Conservation (phyloP, 2,329 filamentous ascomycete species). For the Ophiocordyceps robertsii region DNA sequence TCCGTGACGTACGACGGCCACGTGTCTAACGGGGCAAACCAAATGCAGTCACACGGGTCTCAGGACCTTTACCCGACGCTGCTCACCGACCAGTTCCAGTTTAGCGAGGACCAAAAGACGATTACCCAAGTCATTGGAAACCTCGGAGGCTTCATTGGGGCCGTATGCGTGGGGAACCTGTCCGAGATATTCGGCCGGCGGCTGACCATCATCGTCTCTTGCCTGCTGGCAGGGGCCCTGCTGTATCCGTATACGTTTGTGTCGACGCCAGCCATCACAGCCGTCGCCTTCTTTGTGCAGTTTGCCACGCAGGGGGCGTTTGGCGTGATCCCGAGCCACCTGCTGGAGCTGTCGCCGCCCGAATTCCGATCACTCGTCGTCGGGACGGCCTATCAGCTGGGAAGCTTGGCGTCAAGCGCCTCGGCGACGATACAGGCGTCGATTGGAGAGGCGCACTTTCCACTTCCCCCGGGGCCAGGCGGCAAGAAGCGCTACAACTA, state of each 20-base stretch:
- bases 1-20: background rate
- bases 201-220: conserved; percentile 53
- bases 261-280: conserved; percentile 49
- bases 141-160: conserved; percentile 56
- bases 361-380: conserved; percentile 63
- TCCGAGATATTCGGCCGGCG: conserved; percentile 58
- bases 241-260: conserved; percentile 75
- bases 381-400: conserved; percentile 63
- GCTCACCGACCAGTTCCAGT: conserved; percentile 40
- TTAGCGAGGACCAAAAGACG: conserved; percentile 42
- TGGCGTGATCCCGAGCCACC: conserved; percentile 63
- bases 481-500: conserved; percentile 52
- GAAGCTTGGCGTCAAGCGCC: conserved; percentile 59
- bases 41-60: conserved; percentile 45
- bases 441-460: conserved; percentile 56
- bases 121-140: conserved; percentile 62
- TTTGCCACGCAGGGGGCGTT: conserved; percentile 68
- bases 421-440: conserved; percentile 65
- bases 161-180: conserved; percentile 50
- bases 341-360: conserved; percentile 64
- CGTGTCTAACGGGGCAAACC: background rate
- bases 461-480: conserved; percentile 43
- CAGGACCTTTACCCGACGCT: conserved; percentile 51
- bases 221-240: conserved; percentile 55
- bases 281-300: conserved; percentile 73